Base-by-base conservation (phyloP, 2,329 filamentous ascomycete species). In the Nectriaceae sp. region DNA sequence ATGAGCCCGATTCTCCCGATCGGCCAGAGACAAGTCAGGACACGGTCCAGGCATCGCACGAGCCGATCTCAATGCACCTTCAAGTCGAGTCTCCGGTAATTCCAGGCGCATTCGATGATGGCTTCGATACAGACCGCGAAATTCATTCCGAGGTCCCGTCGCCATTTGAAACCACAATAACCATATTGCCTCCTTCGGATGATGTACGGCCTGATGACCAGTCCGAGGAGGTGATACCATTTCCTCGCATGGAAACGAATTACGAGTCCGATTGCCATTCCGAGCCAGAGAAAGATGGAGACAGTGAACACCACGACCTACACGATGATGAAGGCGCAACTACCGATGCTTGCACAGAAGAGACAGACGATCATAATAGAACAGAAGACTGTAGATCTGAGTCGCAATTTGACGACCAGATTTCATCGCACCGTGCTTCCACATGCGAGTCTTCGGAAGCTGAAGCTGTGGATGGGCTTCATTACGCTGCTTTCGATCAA, bases 151-250 rank as follows among this genome's bases (percentile, higher is more conserved):
- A 47, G 26, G 42, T 46, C n/a, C 51, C 57, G 16, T 44, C 56
- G 38, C 42, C 53, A 3, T 59, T 72, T 42, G 70, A 74, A 53
- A 76, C 76, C 10, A 77, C 74, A 16, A 74, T 80, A 43, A 76
- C 75, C 4, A 75, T 80, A 36, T 61, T 81, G 24, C 73, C 75
- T 8, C 74, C 76, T 8, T 71, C 49, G 20, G 55, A 62, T 11
- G 55, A 61, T 37, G 40, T 53, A 29, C 41, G 37, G 16, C 31
- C 38, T 20, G 48, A 46, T 15, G 47, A 51, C 4, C 44, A 46
- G 18, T 42, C 50, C 24, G 48, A 61, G 20, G 54, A 55, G 8
- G 61, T 55, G 4, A 54, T 67, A 4, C 63, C 68, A 2, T 72
- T 72, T 15, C 67, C 71, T 4, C 62, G 63, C 11, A 54, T 70